Conservation (phyloP, 495 filamentous ascomycete species). For the Hyaloscypha finlandica region DNA sequence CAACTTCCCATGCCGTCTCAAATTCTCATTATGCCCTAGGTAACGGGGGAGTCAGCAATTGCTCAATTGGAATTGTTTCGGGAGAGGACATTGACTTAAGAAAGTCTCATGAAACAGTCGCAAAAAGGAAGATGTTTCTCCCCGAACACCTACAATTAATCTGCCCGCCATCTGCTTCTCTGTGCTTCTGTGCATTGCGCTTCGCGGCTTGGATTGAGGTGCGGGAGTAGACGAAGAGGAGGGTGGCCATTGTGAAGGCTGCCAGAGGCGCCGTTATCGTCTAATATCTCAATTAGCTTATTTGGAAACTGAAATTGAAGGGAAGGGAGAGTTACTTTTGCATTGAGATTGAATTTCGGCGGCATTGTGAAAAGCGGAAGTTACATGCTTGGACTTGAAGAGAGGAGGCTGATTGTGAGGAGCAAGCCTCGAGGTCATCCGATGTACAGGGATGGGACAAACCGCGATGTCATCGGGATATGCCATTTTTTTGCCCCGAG, state of each 20-base stretch:
- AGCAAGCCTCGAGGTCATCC: neutral
- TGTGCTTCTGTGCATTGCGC: constrained; percentile 43
- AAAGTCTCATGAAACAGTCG: no score
- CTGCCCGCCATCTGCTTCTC: constrained; percentile 49
- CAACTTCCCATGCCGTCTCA: constrained; percentile 44
- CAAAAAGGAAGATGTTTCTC: no score
- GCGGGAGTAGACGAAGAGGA: constrained; percentile 47
- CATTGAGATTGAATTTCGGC: constrained; percentile 32
- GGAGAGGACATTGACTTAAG: no score
- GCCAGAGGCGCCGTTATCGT: constrained; percentile 47
- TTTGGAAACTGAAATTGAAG: neutral
- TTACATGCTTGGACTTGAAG: neutral
- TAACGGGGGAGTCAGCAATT: no score
- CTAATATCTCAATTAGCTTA: constrained; percentile 29
- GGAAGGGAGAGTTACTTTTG: constrained; percentile 18
- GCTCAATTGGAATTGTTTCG: no score
- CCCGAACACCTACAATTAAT: constrained; percentile 35
- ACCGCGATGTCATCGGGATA: neutral
- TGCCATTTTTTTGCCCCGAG: neutral
- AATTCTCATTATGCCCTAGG: constrained; percentile 41
- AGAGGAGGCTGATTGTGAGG: neutral
- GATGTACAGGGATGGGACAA: neutral
- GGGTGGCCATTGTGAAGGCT: constrained; percentile 50
- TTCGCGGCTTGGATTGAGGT: constrained; percentile 46
- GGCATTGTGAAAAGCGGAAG: constrained; percentile 17